A percentile compares a stretch with the other conserved stretches of the same genome.
Evolutionary conservation across 1,139 yeast genomes (phyloP).

Genomic region (Magnusiomyces fungicola): DNA sequence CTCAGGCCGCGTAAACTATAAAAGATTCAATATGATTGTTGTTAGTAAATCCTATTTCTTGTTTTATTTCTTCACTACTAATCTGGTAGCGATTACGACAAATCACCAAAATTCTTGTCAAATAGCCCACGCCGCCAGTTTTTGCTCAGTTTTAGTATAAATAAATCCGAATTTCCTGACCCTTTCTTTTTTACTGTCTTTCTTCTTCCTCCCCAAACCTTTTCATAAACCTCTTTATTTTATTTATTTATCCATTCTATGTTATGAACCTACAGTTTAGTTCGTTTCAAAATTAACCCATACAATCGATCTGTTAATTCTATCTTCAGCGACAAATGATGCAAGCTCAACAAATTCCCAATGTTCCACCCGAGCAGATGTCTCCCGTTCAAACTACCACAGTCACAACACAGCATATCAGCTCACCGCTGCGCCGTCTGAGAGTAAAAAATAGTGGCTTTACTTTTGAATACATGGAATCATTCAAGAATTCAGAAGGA

Average conservation of each 20-base stretch:
- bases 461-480: conserved; percentile 13
- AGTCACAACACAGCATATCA: not conserved
- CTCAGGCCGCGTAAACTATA: too few relatives aligned
- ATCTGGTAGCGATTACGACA: too few relatives aligned
- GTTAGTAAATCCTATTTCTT: too few relatives aligned
- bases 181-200: not conserved
- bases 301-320: not conserved
- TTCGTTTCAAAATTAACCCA: not conserved
- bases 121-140: not conserved
- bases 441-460: conserved; percentile 4
- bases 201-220: not conserved
- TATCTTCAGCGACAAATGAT: too few relatives aligned
- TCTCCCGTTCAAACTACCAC: too few relatives aligned
- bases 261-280: too few relatives aligned
- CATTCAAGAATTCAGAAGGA: conserved; percentile 18
- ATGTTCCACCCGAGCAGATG: not conserved
- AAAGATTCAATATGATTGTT: too few relatives aligned
- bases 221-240: not conserved
- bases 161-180: not conserved
- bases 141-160: too few relatives aligned
- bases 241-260: not conserved
- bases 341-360: not conserved
- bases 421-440: not conserved
- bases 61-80: too few relatives aligned
- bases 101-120: too few relatives aligned